phyloP scores from a whole-genome alignment of 495 filamentous ascomycete species.

The Xylaria cubensis region DNA sequence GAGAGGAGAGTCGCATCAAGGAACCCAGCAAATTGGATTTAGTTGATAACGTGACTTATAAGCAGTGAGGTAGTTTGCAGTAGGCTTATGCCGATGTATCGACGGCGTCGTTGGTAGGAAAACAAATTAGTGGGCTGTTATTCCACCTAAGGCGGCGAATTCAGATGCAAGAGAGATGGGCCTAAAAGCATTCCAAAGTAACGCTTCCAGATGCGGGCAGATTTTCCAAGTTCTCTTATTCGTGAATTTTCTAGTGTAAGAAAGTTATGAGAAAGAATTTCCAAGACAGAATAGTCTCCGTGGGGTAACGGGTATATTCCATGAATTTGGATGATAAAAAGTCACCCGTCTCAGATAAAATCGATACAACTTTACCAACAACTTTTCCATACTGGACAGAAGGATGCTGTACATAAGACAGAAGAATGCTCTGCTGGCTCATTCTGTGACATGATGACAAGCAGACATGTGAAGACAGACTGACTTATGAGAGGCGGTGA shows the following conservation, averaged over 20 bases:
- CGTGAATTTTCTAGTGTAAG: neutral
- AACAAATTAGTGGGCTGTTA: neutral
- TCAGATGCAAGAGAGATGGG: neutral
- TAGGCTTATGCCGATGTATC: slow-evolving; percentile 14
- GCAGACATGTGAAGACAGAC: neutral
- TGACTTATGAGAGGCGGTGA: slow-evolving; percentile 18
- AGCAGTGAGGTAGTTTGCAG: slow-evolving; percentile 25
- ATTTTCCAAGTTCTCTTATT: neutral
- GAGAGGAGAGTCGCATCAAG: slow-evolving; percentile 33
- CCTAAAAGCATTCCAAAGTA: neutral
- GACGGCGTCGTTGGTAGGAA: slow-evolving; percentile 13
- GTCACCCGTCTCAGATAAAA: slow-evolving; percentile 8
- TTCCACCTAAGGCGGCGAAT: neutral
- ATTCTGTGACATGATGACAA: slow-evolving; percentile 31
- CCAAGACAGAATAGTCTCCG: neutral
- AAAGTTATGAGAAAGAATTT: neutral
- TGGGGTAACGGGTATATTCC: neutral
- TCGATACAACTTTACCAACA: neutral
- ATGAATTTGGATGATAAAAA: neutral
- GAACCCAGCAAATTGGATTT: slow-evolving; percentile 40
- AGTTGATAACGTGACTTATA: slow-evolving; percentile 34
- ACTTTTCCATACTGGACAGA: neutral
- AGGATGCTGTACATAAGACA: neutral
- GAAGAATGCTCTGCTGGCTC: slow-evolving; percentile 21
- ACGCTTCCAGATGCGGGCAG: neutral